A percentile compares a stretch with the other conserved stretches of the same genome.
Evolutionary conservation across 1,284 basidiomycete species (phyloP).

Genomic region (Ceratobasidium sp.): DNA sequence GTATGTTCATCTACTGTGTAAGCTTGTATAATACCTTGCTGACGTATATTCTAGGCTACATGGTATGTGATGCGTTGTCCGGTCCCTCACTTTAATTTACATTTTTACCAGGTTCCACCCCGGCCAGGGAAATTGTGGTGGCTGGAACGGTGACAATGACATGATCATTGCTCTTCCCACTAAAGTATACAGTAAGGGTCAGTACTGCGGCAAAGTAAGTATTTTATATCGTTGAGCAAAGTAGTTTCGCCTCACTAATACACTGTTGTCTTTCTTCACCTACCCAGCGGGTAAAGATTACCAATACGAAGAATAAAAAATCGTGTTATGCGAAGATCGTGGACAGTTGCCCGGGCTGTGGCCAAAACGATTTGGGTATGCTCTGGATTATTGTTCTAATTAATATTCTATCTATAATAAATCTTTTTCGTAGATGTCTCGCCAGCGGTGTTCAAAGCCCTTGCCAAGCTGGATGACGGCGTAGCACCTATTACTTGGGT

Average conservation of each 20-base stretch:
- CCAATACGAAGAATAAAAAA: constrained; percentile 43
- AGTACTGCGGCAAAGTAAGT: constrained; percentile 33
- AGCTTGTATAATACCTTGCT: background rate
- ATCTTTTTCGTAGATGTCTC: constrained; percentile 5
- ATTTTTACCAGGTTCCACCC: constrained; percentile 10
- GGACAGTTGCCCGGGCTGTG: constrained; percentile 48
- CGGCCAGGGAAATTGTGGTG: constrained; percentile 32
- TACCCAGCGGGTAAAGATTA: constrained; percentile 44
- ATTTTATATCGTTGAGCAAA: too few relatives aligned
- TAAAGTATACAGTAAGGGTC: background rate
- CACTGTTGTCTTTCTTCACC: background rate
- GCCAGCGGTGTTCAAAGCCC: constrained; percentile 12
- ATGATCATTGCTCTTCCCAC: constrained; percentile 36
- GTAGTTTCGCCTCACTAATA: background rate
- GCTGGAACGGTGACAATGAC: constrained; percentile 16
- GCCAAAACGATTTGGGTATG: constrained; percentile 38
- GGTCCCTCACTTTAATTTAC: too few relatives aligned
- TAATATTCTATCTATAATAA: background rate
- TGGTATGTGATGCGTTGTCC: constrained; percentile 4
- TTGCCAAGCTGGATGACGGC: constrained; percentile 18
- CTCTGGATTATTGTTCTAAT: background rate
- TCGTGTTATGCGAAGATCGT: constrained; percentile 38
- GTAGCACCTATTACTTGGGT: constrained; percentile 21
- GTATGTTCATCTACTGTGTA: constrained; percentile 14
- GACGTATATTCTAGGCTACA: background rate